phyloP scores from a whole-genome alignment of 441 rosid genomes.

The Populus hybrid region DNA sequence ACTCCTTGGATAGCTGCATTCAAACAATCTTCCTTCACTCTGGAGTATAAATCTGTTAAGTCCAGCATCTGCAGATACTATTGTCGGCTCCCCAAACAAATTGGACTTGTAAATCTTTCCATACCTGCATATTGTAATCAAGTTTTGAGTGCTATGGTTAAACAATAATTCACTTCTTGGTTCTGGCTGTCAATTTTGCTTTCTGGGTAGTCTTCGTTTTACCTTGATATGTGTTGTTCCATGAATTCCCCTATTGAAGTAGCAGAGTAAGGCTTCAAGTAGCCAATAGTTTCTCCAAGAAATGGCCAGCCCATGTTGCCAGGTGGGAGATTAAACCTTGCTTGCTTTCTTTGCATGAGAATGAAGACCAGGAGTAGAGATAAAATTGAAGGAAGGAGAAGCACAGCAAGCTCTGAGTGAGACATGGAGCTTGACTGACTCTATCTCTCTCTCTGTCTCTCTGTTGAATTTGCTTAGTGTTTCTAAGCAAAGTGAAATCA shows the following conservation, averaged over 20 bases:
- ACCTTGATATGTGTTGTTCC: constrained; percentile 79
- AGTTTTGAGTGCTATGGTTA: not conserved
- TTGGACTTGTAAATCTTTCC: constrained; percentile 88
- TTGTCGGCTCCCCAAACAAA: constrained; percentile 85
- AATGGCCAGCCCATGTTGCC: constrained; percentile 94
- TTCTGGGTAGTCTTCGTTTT: constrained; percentile 2
- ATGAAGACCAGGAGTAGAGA: constrained; percentile 54
- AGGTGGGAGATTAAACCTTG: constrained; percentile 76
- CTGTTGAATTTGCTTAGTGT: constrained; percentile 18
- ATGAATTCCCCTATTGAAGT: constrained; percentile 80
- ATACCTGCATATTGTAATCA: constrained; percentile 40
- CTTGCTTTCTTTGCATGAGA: constrained; percentile 43
- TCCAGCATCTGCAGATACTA: constrained; percentile 90
- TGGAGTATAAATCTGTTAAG: constrained; percentile 76
- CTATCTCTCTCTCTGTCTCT: constrained; percentile 15
- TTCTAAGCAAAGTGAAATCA: constrained; percentile 23
- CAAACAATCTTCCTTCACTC: constrained; percentile 81
- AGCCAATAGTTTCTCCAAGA: constrained; percentile 83
- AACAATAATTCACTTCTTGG: not conserved
- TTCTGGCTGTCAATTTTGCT: not conserved
- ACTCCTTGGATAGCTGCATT: constrained; percentile 92
- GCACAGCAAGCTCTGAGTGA: constrained; percentile 53
- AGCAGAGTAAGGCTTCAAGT: constrained; percentile 77
- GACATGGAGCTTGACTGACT: constrained; percentile 53
- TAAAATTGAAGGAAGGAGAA: constrained; percentile 64